Evolutionary conservation across 2,329 filamentous ascomycete genomes (phyloP).

Genomic region (Paecilomyces fulvus): DNA sequence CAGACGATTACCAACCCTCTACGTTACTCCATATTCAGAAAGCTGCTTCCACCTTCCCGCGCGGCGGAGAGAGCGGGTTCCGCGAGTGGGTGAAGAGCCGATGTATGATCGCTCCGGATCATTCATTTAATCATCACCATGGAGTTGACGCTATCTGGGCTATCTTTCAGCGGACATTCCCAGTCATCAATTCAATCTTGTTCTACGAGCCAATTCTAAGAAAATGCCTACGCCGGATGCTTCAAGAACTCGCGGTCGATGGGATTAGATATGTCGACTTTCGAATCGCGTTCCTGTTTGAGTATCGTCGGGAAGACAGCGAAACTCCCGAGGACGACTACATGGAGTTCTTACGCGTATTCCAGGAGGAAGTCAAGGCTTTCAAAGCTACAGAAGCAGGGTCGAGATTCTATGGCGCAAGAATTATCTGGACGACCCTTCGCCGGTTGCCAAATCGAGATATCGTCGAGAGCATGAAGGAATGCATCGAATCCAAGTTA

Average conservation of each 20-base stretch:
- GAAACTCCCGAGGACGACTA: conserved; percentile 61
- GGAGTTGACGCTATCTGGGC: conserved; percentile 77
- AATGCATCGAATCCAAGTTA: conserved; percentile 75
- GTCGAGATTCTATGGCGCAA: conserved; percentile 70
- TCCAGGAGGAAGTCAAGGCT: conserved; percentile 67
- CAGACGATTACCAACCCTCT: conserved; percentile 49
- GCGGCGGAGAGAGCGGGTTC: conserved; percentile 64
- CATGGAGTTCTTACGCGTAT: conserved; percentile 59
- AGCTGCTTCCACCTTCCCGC: conserved; percentile 67
- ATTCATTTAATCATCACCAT: conserved; percentile 71
- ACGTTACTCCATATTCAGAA: conserved; percentile 50
- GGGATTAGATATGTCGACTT: conserved; percentile 81
- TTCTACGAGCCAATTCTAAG: conserved; percentile 89
- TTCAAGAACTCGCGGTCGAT: conserved; percentile 65
- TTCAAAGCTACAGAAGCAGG: conserved; percentile 68
- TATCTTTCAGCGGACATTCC: conserved; percentile 70
- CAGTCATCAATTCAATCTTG: conserved; percentile 63
- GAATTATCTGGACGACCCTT: conserved; percentile 76
- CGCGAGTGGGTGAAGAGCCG: conserved; percentile 66
- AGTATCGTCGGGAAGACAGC: conserved; percentile 57
- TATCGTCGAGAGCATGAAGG: conserved; percentile 74
- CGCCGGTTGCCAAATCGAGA: conserved; percentile 55
- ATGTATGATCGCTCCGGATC: conserved; percentile 61
- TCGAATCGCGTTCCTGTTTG: conserved; percentile 62
- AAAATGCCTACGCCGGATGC: conserved; percentile 61